A percentile compares a stretch with the other conserved stretches of the same genome.
phyloP scores from a whole-genome alignment of 345 rosid genomes.

The Aquilaria yunnanensis region DNA sequence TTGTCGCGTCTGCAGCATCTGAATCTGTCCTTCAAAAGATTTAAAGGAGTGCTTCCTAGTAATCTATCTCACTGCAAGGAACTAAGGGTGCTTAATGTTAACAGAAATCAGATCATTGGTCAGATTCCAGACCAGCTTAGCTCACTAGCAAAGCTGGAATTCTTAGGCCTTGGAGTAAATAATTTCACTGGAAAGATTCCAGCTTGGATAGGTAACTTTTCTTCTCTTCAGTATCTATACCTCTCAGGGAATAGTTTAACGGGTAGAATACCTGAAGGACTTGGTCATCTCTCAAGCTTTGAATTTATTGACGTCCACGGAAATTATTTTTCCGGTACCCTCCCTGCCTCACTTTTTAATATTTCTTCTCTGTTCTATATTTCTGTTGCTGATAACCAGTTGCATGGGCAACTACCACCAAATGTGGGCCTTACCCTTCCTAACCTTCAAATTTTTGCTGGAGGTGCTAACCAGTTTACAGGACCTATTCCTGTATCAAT shows the following conservation, averaged over 20 bases:
- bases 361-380: conserved; percentile 16
- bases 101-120: conserved; percentile 5
- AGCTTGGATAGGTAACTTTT: conserved; percentile 14
- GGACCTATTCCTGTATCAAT: conserved; percentile 21
- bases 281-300: conserved; percentile 18
- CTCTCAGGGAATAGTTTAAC: conserved; percentile 7
- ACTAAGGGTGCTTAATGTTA: neutral
- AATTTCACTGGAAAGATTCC: conserved; percentile 13
- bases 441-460: conserved; percentile 13
- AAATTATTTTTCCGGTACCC: conserved; percentile 20
- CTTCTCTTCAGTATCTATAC: neutral
- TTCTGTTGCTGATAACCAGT: conserved; percentile 19
- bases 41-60: conserved; percentile 10
- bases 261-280: conserved; percentile 16
- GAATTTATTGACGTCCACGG: conserved; percentile 6
- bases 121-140: conserved; percentile 12
- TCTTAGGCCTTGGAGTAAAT: neutral
- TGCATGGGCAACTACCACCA: conserved; percentile 19
- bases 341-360: conserved; percentile 26
- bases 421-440: conserved; percentile 14
- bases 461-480: conserved; percentile 22
- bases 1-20: conserved; percentile 12
- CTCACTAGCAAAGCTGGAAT: conserved; percentile 2
- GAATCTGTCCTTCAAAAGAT: conserved; percentile 1
- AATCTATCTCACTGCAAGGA: conserved; percentile 9